These are phyloP conservation scores for Zygnema cylindricum DNA, from an alignment of 139 green algal genomes.

Conservation along the genomic window DNA sequence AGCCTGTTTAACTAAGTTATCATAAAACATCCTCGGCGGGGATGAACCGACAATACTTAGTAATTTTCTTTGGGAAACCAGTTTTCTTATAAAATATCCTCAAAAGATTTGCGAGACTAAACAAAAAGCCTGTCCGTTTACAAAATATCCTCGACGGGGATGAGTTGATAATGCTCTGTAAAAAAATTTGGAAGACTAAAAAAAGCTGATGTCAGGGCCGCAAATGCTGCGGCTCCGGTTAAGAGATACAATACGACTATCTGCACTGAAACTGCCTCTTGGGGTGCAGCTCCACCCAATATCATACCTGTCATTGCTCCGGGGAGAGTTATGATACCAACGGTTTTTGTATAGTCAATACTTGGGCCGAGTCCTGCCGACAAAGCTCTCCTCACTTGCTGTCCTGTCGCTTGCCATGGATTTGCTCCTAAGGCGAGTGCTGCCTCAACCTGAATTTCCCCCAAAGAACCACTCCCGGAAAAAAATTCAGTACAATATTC, in stretches of 20 bases:
- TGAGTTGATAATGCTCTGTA: too few relatives aligned
- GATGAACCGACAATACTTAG: too few relatives aligned
- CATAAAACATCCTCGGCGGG: too few relatives aligned
- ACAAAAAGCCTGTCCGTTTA: too few relatives aligned
- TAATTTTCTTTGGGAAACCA: too few relatives aligned
- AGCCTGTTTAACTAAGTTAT: too few relatives aligned
- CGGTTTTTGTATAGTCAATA: constrained; percentile 50
- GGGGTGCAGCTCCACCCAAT: constrained; percentile 42
- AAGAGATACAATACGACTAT: constrained; percentile 54
- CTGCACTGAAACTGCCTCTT: constrained; percentile 40
- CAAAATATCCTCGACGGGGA: too few relatives aligned
- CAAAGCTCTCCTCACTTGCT: constrained; percentile 28
- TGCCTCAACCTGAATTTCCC: constrained; percentile 25
- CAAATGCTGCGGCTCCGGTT: constrained; percentile 35
- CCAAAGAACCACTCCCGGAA: too few relatives aligned
- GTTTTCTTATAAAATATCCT: too few relatives aligned
- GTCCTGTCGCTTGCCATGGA: constrained; percentile 29
- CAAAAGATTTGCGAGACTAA: too few relatives aligned
- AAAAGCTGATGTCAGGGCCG: constrained; percentile 22
- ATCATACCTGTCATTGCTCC: constrained; percentile 59
- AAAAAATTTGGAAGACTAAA: too few relatives aligned
- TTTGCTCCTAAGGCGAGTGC: constrained; percentile 48
- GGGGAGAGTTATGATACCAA: constrained; percentile 49
- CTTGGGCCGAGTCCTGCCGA: constrained; percentile 23
- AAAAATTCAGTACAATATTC: too few relatives aligned